These are phyloP conservation scores for Cytospora piceae DNA, from an alignment of 2,329 filamentous ascomycete species.

Conservation along the genomic window DNA sequence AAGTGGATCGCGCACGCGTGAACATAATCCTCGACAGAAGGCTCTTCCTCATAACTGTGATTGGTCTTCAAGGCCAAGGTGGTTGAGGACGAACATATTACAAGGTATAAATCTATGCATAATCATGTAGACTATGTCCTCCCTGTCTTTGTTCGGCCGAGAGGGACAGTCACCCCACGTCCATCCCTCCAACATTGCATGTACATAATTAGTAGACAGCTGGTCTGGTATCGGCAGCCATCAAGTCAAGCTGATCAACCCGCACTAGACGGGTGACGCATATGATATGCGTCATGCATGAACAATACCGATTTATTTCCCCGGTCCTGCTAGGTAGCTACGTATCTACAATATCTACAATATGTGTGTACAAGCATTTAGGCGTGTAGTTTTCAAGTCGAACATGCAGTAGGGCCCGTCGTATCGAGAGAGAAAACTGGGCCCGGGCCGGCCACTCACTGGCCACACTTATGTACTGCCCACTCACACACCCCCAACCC, in stretches of 20 bases:
- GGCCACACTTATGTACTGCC: not conserved
- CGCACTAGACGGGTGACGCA: slow-evolving; percentile 16
- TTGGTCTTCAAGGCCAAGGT: no score
- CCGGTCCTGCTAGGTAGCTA: not conserved
- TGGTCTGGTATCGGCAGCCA: not conserved
- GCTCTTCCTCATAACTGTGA: no score
- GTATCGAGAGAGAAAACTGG: slow-evolving; percentile 17
- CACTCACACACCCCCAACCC: slow-evolving; percentile 2
- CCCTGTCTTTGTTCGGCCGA: not conserved
- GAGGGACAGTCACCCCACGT: not conserved
- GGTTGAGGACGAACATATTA: not conserved
- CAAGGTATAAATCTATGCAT: not conserved
- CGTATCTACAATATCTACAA: not conserved
- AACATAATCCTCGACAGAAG: not conserved
- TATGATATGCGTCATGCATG: slow-evolving; percentile 25
- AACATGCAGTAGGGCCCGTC: slow-evolving; percentile 27
- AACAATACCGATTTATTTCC: slow-evolving; percentile 5
- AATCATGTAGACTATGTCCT: not conserved
- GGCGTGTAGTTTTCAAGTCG: slow-evolving; percentile 11
- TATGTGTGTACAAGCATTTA: not conserved
- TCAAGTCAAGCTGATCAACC: slow-evolving; percentile 3
- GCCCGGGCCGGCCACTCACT: not conserved
- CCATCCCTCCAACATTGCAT: not conserved
- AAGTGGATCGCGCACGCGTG: no score
- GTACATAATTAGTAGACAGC: not conserved